Percentiles rank a stretch among this genome's conserved stretches.
Conservation (phyloP, 768 basidiomycete genomes). For the Agaricus blazei region DNA sequence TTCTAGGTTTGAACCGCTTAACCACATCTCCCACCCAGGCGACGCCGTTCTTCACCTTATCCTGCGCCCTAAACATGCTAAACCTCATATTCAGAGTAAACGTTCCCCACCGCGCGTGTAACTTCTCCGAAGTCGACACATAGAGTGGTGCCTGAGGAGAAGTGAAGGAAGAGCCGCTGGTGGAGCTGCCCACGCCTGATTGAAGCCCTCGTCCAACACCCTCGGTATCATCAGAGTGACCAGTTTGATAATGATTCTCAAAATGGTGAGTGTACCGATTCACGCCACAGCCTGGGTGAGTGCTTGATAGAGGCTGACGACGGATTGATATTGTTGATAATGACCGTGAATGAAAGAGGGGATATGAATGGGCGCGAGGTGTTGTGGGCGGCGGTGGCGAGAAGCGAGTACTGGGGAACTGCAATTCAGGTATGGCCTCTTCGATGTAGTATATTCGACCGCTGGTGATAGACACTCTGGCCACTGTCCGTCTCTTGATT, state of each 20-base stretch:
- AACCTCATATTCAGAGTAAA: constrained; percentile 7
- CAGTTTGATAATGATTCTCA: background rate
- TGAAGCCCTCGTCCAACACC: background rate
- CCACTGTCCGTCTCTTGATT: background rate
- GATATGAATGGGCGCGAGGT: background rate
- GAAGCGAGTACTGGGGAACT: background rate
- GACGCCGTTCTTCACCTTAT: constrained; percentile 7
- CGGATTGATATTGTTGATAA: background rate
- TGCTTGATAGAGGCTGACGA: background rate
- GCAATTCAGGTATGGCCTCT: background rate
- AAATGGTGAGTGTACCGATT: background rate
- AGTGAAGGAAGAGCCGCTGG: background rate
- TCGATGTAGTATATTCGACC: constrained; percentile 7
- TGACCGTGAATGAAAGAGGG: background rate
- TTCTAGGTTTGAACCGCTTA: background rate
- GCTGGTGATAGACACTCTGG: constrained; percentile 1
- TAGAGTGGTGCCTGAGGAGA: background rate
- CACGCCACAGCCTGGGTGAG: background rate
- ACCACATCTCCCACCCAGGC: constrained; percentile 6
- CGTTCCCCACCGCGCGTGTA: constrained; percentile 3
- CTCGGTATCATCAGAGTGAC: background rate
- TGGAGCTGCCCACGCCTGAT: background rate
- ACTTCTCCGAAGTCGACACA: background rate
- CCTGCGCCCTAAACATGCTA: constrained; percentile 9
- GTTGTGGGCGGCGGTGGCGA: constrained; percentile 2